Base-by-base conservation (phyloP, 805 yeast species). In the Lachancea fermentati region DNA sequence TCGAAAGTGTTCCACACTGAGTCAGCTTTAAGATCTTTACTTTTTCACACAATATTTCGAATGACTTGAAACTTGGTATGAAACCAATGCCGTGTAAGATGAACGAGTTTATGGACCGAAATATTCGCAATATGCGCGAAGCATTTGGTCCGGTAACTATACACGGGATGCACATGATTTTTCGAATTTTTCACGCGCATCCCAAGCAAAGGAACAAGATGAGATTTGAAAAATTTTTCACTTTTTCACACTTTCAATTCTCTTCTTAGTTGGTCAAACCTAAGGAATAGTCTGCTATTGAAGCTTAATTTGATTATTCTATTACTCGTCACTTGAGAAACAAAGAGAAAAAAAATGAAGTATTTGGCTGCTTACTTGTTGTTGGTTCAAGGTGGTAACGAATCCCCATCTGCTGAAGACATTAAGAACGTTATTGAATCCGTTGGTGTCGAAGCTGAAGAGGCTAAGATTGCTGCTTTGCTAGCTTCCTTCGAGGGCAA, bases 311-410 rank as follows among this genome's bases (percentile, higher is more conserved):
- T 57, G 65, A 60, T 60, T 60, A 60, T 60, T 60, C 58, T 60
- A 54, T 43, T 46, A 39, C 32, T 34, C 42, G 42, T 39, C 42
- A 12, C 18, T n/a, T 34, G 19, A 22, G 26, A 22, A 22, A 22
- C 11, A 22, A 48, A 37, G 29, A 40, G 25, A 33, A 33, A 19
- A 44, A 41, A 58, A 73, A 78, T 85, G 93, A 85, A 83, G 75
- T 85, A 85, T 81, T 76, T 85, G 75, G 94, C 94, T 74, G 91
- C 94, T 74, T 85, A 85, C 78, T 81, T 85, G 72, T 79, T 85
- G 73, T 81, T 85, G 69, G 82, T 73, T 65, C 85, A 84, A 73
- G 87, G 89, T 72, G 93, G 91, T 73, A 82, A 80, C 75, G 69
- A 84, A 63, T 52, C 85, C 60, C 93, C 94, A 71, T 70, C 89